These are phyloP conservation scores for Lichtheimia corymbifera DNA, from an alignment of 371 early-diverging fungal species.

Conservation along the genomic window DNA sequence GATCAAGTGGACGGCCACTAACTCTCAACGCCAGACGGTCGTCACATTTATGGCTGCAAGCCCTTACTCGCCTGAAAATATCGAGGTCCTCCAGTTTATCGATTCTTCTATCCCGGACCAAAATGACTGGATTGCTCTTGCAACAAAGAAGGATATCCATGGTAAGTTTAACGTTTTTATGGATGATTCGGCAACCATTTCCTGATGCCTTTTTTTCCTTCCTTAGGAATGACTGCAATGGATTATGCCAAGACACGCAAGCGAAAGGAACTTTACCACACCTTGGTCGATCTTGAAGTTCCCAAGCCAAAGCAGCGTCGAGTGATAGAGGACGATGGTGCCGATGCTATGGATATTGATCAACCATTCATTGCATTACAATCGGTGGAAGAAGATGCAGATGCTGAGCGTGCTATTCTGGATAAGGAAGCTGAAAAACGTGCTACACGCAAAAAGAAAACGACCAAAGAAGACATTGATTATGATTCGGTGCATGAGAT, in stretches of 20 bases:
- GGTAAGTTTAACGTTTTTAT: background rate
- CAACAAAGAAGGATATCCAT: too few species aligned
- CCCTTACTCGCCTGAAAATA: constrained; percentile 41
- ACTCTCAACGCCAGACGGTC: constrained; percentile 35
- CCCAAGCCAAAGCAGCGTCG: background rate
- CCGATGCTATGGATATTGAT: constrained; percentile 21
- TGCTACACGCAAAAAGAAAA: constrained; percentile 2
- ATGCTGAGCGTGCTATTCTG: constrained; percentile 40
- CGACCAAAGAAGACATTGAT: constrained; percentile 16
- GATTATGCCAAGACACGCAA: constrained; percentile 22
- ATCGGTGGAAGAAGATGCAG: constrained; percentile 38
- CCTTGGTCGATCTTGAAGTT: constrained; percentile 15
- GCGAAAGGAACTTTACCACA: constrained; percentile 18
- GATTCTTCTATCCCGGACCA: background rate
- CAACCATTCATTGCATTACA: constrained; percentile 24
- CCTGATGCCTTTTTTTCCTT: background rate
- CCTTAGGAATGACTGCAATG: constrained; percentile 24
- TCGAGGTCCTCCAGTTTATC: constrained; percentile 29
- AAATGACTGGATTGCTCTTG: too few species aligned
- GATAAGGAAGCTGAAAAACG: constrained; percentile 20
- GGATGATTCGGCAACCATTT: background rate
- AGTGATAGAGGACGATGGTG: constrained; percentile 8
- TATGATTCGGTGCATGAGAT: constrained; percentile 18
- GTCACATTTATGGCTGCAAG: constrained; percentile 34
- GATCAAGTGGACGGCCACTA: constrained; percentile 36